Percentiles rank a stretch among this genome's conserved stretches.
Conservation (phyloP, 805 yeast genomes). For the Vanderwaltozyma yarrowii region DNA sequence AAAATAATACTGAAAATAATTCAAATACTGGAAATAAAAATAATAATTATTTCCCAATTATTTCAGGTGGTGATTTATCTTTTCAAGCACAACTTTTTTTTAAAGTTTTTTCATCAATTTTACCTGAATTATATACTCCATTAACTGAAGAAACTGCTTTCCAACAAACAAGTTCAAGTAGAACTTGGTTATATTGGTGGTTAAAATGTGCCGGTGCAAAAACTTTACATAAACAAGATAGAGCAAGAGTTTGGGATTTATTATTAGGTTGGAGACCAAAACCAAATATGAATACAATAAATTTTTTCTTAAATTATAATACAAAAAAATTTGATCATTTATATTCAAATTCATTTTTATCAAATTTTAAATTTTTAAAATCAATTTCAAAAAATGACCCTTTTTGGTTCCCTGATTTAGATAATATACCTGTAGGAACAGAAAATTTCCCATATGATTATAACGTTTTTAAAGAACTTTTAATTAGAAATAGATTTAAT, state of each 20-base stretch:
- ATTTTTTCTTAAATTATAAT: constrained; percentile 29
- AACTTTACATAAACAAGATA: constrained; percentile 67
- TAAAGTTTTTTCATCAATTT: constrained; percentile 47
- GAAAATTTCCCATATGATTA: constrained; percentile 18
- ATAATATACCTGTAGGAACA: constrained; percentile 19
- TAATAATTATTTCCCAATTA: constrained; percentile 23
- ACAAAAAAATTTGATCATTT: constrained; percentile 23
- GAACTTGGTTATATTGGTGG: constrained; percentile 94
- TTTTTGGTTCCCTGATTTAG: constrained; percentile 31
- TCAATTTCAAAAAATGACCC: constrained; percentile 20
- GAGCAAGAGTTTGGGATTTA: constrained; percentile 87
- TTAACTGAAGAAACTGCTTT: constrained; percentile 73
- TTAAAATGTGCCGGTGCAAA: constrained; percentile 81
- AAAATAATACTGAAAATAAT: too few relatives aligned
- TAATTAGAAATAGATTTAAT: constrained; percentile 14
- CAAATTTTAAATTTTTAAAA: constrained; percentile 1
- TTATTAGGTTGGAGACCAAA: constrained; percentile 65
- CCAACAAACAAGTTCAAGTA: constrained; percentile 36
- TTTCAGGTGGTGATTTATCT: constrained; percentile 27
- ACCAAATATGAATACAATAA: constrained; percentile 22
- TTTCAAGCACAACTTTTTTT: constrained; percentile 36
- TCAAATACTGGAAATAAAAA: constrained; percentile 3
- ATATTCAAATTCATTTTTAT: constrained; percentile 6
- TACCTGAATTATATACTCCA: constrained; percentile 70
- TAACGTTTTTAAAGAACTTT: constrained; percentile 22